Evolutionary conservation across 495 filamentous ascomycete species (phyloP).

Genomic region (Neurospora sp.): DNA sequence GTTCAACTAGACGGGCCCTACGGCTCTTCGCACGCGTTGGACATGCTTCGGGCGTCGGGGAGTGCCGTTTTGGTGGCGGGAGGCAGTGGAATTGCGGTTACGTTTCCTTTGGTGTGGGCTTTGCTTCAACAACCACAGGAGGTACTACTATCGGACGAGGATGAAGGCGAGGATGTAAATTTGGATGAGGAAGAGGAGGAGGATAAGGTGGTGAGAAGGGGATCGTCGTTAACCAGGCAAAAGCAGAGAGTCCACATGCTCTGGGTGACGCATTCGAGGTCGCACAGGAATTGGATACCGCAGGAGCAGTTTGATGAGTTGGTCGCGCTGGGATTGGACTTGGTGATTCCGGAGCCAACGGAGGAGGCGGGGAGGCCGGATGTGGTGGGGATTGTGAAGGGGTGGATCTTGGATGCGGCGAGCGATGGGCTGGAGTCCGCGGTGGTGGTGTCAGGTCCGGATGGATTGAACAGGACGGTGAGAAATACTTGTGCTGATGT

Average conservation of each 20-base stretch:
- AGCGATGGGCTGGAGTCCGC: conserved; percentile 23
- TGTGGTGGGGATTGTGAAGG: conserved; percentile 26
- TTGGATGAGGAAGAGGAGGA: neutral
- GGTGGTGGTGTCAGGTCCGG: conserved; percentile 45
- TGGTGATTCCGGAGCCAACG: conserved; percentile 44
- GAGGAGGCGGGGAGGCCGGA: conserved; percentile 42
- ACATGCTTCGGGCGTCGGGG: conserved; percentile 26
- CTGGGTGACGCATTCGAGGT: conserved; percentile 44
- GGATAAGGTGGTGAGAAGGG: neutral
- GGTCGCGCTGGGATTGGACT: conserved; percentile 31
- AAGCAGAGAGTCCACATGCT: conserved; percentile 39
- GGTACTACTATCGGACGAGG: neutral
- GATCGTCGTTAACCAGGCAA: neutral
- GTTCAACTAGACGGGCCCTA: conserved; percentile 49
- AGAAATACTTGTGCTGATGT: conserved; percentile 42
- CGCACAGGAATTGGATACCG: conserved; percentile 42
- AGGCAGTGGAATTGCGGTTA: conserved; percentile 53
- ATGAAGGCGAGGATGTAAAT: neutral
- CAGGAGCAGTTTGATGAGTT: conserved; percentile 35
- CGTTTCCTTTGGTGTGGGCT: conserved; percentile 34
- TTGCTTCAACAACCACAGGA: conserved; percentile 10
- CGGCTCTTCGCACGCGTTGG: conserved; percentile 32
- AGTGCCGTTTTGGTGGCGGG: conserved; percentile 48
- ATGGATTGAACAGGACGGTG: conserved; percentile 40
- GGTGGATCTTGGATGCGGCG: conserved; percentile 19